A percentile compares a stretch with the other conserved stretches of the same genome.
Evolutionary conservation across 2,329 filamentous ascomycete genomes (phyloP).

Genomic region (Fusarium albidum): DNA sequence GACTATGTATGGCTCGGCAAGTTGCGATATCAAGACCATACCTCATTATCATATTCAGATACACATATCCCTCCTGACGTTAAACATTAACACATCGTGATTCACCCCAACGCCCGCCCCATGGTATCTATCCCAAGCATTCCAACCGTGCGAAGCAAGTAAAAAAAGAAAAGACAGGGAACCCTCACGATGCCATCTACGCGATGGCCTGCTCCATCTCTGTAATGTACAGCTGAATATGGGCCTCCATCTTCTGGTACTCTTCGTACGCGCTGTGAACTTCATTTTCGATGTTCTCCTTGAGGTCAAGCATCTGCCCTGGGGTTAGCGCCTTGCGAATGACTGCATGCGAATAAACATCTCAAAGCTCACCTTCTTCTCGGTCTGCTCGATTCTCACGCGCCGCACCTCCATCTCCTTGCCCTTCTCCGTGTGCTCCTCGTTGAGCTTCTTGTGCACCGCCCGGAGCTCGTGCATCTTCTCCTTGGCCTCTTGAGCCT

Average conservation of each 20-base stretch:
- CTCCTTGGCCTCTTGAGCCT: conserved; percentile 81
- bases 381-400: conserved; percentile 96
- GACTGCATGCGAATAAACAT: background rate
- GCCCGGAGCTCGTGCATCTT: conserved; percentile 90
- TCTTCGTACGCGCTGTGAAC: conserved; percentile 90
- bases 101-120: conserved; percentile 49
- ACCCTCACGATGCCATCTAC: conserved; percentile 5
- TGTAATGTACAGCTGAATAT: conserved; percentile 96
- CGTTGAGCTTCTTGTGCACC: conserved; percentile 80
- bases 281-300: conserved; percentile 96
- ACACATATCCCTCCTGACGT: conserved; percentile 12
- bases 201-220: conserved; percentile 94
- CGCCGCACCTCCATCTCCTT: conserved; percentile 91
- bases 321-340: conserved; percentile 32
- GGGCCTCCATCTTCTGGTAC: conserved; percentile 96
- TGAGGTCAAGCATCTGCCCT: conserved; percentile 90
- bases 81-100: conserved; percentile 29
- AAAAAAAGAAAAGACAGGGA: conserved; percentile 14
- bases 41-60: conserved; percentile 8
- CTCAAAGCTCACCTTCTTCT: conserved; percentile 81
- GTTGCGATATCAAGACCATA: conserved; percentile 6
- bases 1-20: background rate
- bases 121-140: conserved; percentile 46
- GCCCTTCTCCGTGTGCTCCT: conserved; percentile 86
- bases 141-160: conserved; percentile 24